phyloP scores from a whole-genome alignment of 495 filamentous ascomycete genomes.

The Annulohypoxylon bovei region DNA sequence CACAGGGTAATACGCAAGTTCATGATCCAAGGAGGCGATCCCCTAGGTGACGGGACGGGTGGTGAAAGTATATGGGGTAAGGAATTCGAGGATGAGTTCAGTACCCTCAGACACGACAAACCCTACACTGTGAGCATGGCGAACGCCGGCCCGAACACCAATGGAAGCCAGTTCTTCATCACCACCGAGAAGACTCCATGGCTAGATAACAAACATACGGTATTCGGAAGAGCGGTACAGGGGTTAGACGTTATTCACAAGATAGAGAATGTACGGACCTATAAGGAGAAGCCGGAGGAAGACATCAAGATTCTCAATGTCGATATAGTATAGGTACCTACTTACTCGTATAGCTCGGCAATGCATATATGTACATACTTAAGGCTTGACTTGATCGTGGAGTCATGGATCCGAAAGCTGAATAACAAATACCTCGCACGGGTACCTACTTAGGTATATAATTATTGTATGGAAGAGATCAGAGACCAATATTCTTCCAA shows the following conservation, averaged over 20 bases:
- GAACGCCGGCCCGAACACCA: slow-evolving; percentile 88
- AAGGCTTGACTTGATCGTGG: background rate
- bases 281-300: slow-evolving; percentile 95
- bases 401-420: background rate
- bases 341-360: background rate
- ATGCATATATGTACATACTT: background rate
- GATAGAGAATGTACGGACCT: slow-evolving; percentile 92
- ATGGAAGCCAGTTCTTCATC: slow-evolving; percentile 94
- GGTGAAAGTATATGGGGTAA: slow-evolving; percentile 97
- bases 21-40: slow-evolving; percentile 97
- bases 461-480: too few relatives aligned
- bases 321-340: slow-evolving; percentile 60
- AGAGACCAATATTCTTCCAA: too few relatives aligned
- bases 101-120: slow-evolving; percentile 90
- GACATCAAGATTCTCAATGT: slow-evolving; percentile 98
- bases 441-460: background rate
- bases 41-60: slow-evolving; percentile 92
- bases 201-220: slow-evolving; percentile 95
- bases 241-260: slow-evolving; percentile 95
- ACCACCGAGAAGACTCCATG: slow-evolving; percentile 97
- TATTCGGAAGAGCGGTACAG: slow-evolving; percentile 90
- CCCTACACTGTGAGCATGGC: slow-evolving; percentile 97
- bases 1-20: slow-evolving; percentile 98
- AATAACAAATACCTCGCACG: background rate
- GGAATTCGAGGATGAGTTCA: slow-evolving; percentile 97